These are phyloP conservation scores for Aureobasidium melanogenum DNA, from an alignment of 2,329 filamentous ascomycete species.

Conservation along the genomic window DNA sequence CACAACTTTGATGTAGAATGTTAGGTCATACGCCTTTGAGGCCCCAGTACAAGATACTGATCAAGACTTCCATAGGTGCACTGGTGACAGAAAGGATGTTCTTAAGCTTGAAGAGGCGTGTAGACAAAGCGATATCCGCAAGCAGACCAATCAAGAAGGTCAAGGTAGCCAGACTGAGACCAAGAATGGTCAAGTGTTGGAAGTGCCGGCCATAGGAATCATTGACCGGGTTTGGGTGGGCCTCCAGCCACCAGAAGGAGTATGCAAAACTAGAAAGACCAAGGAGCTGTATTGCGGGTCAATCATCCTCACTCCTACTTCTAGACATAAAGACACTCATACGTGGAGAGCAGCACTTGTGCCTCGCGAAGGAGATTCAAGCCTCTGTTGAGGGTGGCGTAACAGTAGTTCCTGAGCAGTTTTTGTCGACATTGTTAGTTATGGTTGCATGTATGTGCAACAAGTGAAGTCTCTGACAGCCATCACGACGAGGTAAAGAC, in stretches of 20 bases:
- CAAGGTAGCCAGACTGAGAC: conserved; percentile 50
- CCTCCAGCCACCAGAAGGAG: conserved; percentile 34
- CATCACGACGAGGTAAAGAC: background rate
- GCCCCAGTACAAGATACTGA: conserved; percentile 66
- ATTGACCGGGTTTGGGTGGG: conserved; percentile 32
- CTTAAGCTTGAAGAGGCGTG: conserved; percentile 54
- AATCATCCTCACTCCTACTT: background rate
- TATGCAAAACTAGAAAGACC: conserved; percentile 38
- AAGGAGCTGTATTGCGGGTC: conserved; percentile 19
- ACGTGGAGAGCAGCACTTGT: conserved; percentile 56
- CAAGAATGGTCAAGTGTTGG: conserved; percentile 68
- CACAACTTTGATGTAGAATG: background rate
- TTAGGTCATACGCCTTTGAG: conserved; percentile 41
- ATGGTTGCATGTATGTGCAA: background rate
- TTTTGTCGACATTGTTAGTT: conserved; percentile 17
- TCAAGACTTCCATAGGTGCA: conserved; percentile 61
- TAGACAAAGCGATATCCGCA: conserved; percentile 54
- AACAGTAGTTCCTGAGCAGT: conserved; percentile 22
- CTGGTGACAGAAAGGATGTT: conserved; percentile 58
- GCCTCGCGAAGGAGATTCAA: conserved; percentile 56
- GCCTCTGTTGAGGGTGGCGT: conserved; percentile 55
- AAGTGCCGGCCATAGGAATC: conserved; percentile 59
- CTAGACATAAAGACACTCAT: conserved; percentile 1
- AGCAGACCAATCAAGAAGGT: conserved; percentile 55
- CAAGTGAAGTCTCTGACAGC: background rate